phyloP scores from a whole-genome alignment of 371 early-diverging fungal species.

The Saksenaea oblongispora region DNA sequence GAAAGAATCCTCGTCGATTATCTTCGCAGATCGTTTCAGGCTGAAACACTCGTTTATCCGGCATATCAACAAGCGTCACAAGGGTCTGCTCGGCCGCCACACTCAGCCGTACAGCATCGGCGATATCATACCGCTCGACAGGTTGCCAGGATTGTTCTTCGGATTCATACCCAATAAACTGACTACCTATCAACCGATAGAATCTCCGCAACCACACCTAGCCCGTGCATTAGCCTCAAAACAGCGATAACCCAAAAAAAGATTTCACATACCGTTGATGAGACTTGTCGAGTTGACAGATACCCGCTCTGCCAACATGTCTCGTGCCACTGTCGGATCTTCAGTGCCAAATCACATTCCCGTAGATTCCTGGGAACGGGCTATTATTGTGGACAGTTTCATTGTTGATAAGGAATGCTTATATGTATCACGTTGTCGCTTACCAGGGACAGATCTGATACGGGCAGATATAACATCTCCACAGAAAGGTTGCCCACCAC shows the following conservation, averaged over 20 bases:
- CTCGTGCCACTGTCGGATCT: conserved; percentile 20
- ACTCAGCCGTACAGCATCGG: conserved; percentile 38
- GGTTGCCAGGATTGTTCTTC: conserved; percentile 22
- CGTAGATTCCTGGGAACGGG: conserved; percentile 11
- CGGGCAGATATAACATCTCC: conserved; percentile 42
- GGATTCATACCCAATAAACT: conserved; percentile 29
- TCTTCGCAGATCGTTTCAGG: conserved; percentile 27
- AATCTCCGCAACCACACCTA: conserved; percentile 45
- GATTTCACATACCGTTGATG: conserved; percentile 32
- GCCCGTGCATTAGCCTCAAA: background rate
- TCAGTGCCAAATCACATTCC: conserved; percentile 16
- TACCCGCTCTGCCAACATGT: conserved; percentile 35
- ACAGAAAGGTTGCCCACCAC: conserved; percentile 41
- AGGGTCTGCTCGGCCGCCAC: conserved; percentile 46
- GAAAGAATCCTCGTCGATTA: conserved; percentile 41
- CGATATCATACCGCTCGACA: conserved; percentile 35
- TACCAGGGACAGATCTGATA: conserved; percentile 31
- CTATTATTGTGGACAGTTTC: background rate
- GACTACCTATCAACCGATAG: conserved; percentile 42
- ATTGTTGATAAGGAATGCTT: background rate
- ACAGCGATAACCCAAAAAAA: background rate
- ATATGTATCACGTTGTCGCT: background rate
- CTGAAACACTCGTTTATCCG: conserved; percentile 24
- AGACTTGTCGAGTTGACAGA: conserved; percentile 33
- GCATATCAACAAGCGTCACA: conserved; percentile 35